Evolutionary conservation across 257 asterid species (phyloP).

Genomic region (Craterostigma plantagineum): DNA sequence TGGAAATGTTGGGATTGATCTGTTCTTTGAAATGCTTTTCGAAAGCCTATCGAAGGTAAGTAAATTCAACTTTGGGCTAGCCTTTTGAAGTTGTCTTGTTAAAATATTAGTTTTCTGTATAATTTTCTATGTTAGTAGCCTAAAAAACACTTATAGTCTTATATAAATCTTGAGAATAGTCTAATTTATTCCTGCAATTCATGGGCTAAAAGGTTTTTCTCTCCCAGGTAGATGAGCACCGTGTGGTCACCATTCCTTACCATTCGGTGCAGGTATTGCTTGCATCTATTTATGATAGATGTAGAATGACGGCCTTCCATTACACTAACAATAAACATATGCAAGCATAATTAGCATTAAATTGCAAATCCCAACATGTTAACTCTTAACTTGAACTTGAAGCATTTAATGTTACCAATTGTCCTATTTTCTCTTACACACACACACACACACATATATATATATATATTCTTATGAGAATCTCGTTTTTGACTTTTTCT

Average conservation of each 20-base stretch:
- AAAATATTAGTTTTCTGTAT: neutral
- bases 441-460: too few relatives aligned
- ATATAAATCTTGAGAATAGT: neutral
- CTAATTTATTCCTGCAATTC: constrained; percentile 6
- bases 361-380: neutral
- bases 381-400: constrained; percentile 1
- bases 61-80: constrained; percentile 3
- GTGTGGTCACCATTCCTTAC: constrained; percentile 69
- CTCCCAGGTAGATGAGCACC: constrained; percentile 82
- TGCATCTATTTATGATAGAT: constrained; percentile 1
- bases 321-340: neutral
- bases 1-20: constrained; percentile 98
- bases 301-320: neutral
- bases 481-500: too few relatives aligned
- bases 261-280: constrained; percentile 68
- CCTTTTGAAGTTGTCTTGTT: too few relatives aligned
- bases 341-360: neutral
- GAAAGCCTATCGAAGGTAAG: constrained; percentile 95
- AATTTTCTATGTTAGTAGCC: too few relatives aligned
- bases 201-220: constrained; percentile 8
- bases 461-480: too few relatives aligned
- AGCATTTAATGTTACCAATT: constrained; percentile 4
- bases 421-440: too few relatives aligned
- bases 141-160: too few relatives aligned
- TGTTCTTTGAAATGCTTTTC: constrained; percentile 95